These are phyloP conservation scores for Botrytis deweyae DNA, from an alignment of 2,329 filamentous ascomycete species.

Conservation along the genomic window DNA sequence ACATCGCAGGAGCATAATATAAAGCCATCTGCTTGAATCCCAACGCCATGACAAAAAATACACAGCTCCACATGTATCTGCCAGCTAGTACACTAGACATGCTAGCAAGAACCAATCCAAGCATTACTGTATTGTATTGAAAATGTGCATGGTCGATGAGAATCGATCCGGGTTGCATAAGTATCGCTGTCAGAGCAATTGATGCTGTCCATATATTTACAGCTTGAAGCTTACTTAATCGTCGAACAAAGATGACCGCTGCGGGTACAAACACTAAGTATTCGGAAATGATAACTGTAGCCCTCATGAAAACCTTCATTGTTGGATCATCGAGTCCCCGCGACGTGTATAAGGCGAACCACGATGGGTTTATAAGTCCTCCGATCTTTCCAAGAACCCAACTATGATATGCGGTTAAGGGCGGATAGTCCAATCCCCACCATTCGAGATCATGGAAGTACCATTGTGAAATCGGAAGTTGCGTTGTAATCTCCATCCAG, in stretches of 20 bases:
- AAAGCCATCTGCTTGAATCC: conserved; percentile 99
- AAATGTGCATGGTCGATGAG: conserved; percentile 95
- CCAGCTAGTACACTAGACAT: conserved; percentile 87
- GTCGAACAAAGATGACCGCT: conserved; percentile 77
- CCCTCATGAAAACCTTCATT: conserved; percentile 94
- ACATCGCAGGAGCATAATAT: conserved; percentile 92
- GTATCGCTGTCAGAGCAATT: conserved; percentile 81
- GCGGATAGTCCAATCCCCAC: conserved; percentile 98
- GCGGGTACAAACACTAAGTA: conserved; percentile 88
- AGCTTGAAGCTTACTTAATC: conserved; percentile 72
- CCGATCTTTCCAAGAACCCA: conserved; percentile 92
- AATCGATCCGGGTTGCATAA: conserved; percentile 89
- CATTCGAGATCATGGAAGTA: conserved; percentile 96
- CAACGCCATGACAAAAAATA: conserved; percentile 92
- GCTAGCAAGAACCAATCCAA: conserved; percentile 82
- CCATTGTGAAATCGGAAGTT: conserved; percentile 90
- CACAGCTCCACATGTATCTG: conserved; percentile 80
- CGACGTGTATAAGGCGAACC: conserved; percentile 84
- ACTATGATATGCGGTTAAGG: conserved; percentile 96
- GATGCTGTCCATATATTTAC: conserved; percentile 80
- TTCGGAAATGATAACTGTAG: conserved; percentile 85
- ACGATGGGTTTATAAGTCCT: conserved; percentile 70
- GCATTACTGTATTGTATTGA: conserved; percentile 98
- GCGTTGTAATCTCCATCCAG: conserved; percentile 96
- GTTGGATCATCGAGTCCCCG: conserved; percentile 75